Base-by-base conservation (phyloP, 2,329 filamentous ascomycete species). In the Fusarium sp. region DNA sequence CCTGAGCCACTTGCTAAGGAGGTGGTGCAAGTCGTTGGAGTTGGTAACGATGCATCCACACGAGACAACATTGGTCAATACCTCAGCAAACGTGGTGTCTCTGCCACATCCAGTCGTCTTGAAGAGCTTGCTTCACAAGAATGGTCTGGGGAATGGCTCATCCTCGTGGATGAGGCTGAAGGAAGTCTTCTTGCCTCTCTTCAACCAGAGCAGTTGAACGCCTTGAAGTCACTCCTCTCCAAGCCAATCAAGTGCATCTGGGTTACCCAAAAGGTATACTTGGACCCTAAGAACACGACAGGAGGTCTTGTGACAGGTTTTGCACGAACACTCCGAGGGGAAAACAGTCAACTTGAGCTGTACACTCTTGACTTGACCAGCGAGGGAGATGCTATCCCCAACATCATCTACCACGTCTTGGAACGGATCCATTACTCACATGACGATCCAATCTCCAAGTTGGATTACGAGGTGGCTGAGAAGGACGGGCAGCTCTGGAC, bases 401-500 rank as follows among this genome's bases (percentile, higher is more conserved):
- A 70, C 16, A 45, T 76, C 57, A 62, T 76, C 42, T 62, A 68
- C 16, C 74, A 72, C 22, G 72, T 66, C 24, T 62, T 76, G 64
- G 74, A 76, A 22, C 63, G 74, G 2, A 61, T 64, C 0, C 70
- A 77, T n/a, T 74, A 73, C 64, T 74, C 74, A 1, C 72, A 77
- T 9, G 62, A 59, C 6, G 74, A 77, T 31, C 72, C 74, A 8
- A 76, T 76, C 18, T 76, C 74, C 10, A 76, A 50, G 10, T 5
- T 76, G 52, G 74, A 76, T 54, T 77, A 77, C 5, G 74, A 76
- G 35, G 71, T 76, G 37, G 74, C 74, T 27, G 74, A 76, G 58
- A 76, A 72, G 18, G 72, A 77, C 2, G 74, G 74, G 1, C 72
- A 77, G 64, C 74, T 76, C 20, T 76, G 74, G 74, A 76, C 74